A percentile compares a stretch with the other conserved stretches of the same genome.
These are phyloP conservation scores for Ustilago bromivora DNA, from an alignment of 1,284 basidiomycete genomes.

Conservation along the genomic window DNA sequence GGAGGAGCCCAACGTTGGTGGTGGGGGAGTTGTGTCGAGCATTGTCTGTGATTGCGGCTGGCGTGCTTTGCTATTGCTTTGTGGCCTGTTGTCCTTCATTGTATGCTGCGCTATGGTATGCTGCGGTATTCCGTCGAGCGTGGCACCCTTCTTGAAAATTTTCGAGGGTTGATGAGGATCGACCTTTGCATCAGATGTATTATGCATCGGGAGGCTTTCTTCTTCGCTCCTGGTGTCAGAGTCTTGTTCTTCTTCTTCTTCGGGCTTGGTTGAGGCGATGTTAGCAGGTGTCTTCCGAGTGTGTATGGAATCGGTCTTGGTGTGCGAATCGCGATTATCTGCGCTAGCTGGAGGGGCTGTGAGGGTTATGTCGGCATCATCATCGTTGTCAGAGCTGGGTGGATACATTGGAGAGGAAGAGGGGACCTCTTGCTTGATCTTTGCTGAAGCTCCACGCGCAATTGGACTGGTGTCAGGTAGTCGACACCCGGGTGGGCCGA, in stretches of 20 bases:
- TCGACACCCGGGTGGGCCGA: conserved; percentile 15
- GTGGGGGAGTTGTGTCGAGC: conserved; percentile 1
- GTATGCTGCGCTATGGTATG: neutral
- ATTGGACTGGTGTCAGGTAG: neutral
- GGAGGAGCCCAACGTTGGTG: conserved; percentile 1
- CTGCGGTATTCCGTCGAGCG: no score
- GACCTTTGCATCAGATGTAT: neutral
- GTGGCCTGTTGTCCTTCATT: no score
- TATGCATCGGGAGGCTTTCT: conserved; percentile 13
- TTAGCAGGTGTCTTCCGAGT: neutral
- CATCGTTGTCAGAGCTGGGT: neutral
- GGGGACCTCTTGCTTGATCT: neutral
- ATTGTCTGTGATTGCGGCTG: neutral
- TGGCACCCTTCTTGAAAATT: neutral
- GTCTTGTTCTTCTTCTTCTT: neutral
- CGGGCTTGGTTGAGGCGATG: neutral
- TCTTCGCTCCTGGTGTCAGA: conserved; percentile 6
- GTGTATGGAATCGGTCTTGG: no score
- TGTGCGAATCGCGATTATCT: neutral
- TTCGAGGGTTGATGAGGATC: neutral
- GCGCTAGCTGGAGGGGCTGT: conserved; percentile 8
- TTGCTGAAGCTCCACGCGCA: neutral
- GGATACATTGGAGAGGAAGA: neutral
- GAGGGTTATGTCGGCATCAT: conserved; percentile 20
- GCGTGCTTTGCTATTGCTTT: neutral